These are phyloP conservation scores for Lagenaria siceraria DNA, from an alignment of 306 rosid genomes.

Conservation along the genomic window DNA sequence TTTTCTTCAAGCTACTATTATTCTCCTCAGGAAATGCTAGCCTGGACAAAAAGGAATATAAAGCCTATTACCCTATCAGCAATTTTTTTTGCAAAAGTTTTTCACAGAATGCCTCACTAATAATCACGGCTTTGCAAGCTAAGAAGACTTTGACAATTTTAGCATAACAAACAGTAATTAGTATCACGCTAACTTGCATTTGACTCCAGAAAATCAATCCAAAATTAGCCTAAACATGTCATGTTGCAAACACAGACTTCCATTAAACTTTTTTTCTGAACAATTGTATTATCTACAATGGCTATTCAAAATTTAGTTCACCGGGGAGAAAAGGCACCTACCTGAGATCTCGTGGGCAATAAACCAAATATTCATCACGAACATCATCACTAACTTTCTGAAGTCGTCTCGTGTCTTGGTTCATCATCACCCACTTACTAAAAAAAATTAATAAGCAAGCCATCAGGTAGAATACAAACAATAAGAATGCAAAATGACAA, in stretches of 20 bases:
- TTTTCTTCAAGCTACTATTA: slow-evolving; percentile 54
- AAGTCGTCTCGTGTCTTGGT: slow-evolving; percentile 73
- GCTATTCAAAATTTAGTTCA: background rate
- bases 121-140: background rate
- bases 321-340: slow-evolving; percentile 12
- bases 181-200: background rate
- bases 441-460: slow-evolving; percentile 16
- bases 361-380: slow-evolving; percentile 58
- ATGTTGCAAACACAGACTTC: background rate
- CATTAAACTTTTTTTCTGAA: background rate
- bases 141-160: background rate
- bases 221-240: background rate
- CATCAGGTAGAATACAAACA: background rate
- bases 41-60: slow-evolving; percentile 15
- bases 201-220: background rate
- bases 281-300: background rate
- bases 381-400: slow-evolving; percentile 78
- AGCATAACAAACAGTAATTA: background rate
- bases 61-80: background rate
- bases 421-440: slow-evolving; percentile 99
- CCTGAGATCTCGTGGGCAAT: slow-evolving; percentile 74
- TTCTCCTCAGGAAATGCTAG: slow-evolving; percentile 72
- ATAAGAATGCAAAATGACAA: background rate
- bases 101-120: background rate
- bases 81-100: background rate